phyloP scores from a whole-genome alignment of 495 filamentous ascomycete genomes.

The Neurospora cerealis region DNA sequence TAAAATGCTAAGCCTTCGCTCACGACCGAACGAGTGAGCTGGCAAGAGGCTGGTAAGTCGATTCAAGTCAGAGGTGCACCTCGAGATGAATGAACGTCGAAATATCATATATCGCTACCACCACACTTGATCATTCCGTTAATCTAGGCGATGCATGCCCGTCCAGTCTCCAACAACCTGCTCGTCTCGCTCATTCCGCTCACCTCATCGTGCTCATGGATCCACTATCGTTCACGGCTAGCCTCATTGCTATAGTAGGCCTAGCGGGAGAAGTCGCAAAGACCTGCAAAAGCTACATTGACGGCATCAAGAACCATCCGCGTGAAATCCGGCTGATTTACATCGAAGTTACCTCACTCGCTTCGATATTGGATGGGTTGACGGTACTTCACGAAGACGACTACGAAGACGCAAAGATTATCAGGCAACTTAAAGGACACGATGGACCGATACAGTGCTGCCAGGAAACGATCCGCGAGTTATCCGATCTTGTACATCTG shows the following conservation, averaged over 20 bases:
- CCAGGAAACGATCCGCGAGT: neutral
- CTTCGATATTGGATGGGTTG: neutral
- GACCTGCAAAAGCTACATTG: slow-evolving; percentile 9
- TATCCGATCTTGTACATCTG: neutral
- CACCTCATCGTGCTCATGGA: neutral
- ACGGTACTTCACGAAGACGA: neutral
- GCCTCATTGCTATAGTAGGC: slow-evolving; percentile 5
- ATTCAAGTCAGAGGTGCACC: neutral
- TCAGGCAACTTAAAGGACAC: neutral
- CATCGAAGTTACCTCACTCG: slow-evolving; percentile 1
- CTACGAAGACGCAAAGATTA: neutral
- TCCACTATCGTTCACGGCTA: neutral
- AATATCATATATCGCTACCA: neutral
- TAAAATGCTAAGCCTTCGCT: neutral
- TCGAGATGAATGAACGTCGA: too few relatives aligned
- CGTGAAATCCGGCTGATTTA: slow-evolving; percentile 5
- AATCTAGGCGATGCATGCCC: neutral
- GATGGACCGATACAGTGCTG: slow-evolving; percentile 3
- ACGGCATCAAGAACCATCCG: neutral
- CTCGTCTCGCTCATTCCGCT: neutral
- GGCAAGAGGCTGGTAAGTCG: neutral
- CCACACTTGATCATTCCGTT: neutral
- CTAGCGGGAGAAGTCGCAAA: neutral
- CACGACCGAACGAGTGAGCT: neutral
- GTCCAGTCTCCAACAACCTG: neutral